Percentiles rank a stretch among this genome's conserved stretches.
These are phyloP conservation scores for Dictyostelium brefeldianum DNA, from an alignment of 78 protist species.

Conservation along the genomic window DNA sequence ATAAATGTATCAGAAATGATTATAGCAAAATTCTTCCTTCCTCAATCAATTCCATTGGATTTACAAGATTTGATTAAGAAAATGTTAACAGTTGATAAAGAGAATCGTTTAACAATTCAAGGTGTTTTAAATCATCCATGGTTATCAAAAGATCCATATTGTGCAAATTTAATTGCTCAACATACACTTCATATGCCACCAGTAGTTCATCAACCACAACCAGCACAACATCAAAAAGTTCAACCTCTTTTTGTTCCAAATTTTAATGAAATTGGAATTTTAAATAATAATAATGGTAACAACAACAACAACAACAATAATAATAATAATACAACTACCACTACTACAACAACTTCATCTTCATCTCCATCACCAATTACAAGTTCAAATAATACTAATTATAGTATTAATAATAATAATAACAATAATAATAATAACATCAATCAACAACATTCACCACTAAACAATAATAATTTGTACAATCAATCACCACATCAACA, in stretches of 20 bases:
- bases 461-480: not conserved
- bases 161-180: not conserved
- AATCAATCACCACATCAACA: slow-evolving; percentile 13
- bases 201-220: not conserved
- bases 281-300: not conserved
- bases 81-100: slow-evolving; percentile 68
- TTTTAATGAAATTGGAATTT: not conserved
- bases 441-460: not conserved
- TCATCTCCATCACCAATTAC: not conserved
- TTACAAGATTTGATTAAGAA: slow-evolving; percentile 39
- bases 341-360: slow-evolving; percentile 20
- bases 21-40: slow-evolving; percentile 14
- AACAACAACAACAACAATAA: not conserved
- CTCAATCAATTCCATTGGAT: slow-evolving; percentile 12
- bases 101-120: slow-evolving; percentile 12
- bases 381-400: not conserved
- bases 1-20: slow-evolving; percentile 60
- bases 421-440: not conserved
- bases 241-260: not conserved
- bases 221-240: slow-evolving; percentile 13
- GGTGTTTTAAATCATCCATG: slow-evolving; percentile 72
- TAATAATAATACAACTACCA: not conserved
- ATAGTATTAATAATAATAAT: not conserved
- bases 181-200: not conserved
- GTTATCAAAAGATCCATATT: slow-evolving; percentile 26